A percentile compares a stretch with the other conserved stretches of the same genome.
Conservation (phyloP, 345 rosid species). For the Iberis pinnata region DNA sequence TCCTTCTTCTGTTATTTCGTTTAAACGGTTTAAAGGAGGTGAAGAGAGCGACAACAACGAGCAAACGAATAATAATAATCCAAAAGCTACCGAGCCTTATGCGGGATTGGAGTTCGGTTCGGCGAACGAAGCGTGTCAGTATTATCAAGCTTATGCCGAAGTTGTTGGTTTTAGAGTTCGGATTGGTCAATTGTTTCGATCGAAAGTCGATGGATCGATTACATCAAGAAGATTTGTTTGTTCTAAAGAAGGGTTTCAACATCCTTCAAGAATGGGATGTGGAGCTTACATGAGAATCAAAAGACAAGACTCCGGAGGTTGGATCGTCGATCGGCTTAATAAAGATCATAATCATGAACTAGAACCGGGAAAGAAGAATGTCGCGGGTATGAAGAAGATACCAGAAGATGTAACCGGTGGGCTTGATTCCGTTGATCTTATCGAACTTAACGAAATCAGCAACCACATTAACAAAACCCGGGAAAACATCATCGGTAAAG, state of each 20-base stretch:
- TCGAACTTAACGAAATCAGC: conserved; percentile 32
- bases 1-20: conserved; percentile 43
- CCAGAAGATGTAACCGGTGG: conserved; percentile 47
- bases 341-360: conserved; percentile 75
- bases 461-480: conserved; percentile 11
- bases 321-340: conserved; percentile 80
- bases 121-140: conserved; percentile 70
- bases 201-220: conserved; percentile 73
- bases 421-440: conserved; percentile 40
- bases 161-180: conserved; percentile 68
- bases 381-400: conserved; percentile 52
- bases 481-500: conserved; percentile 56
- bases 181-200: conserved; percentile 84
- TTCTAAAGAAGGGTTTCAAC: conserved; percentile 92
- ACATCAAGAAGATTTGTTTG: conserved; percentile 88
- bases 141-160: conserved; percentile 60
- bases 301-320: conserved; percentile 61
- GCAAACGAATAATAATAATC: too few relatives aligned
- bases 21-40: conserved; percentile 51
- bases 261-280: conserved; percentile 86
- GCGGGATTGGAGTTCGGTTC: conserved; percentile 60
- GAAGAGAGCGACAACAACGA: conserved; percentile 32
- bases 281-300: conserved; percentile 95
- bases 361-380: conserved; percentile 37
- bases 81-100: conserved; percentile 45